These are phyloP conservation scores for Wickerhamomyces chambardii DNA, from an alignment of 805 yeast species.

Conservation along the genomic window DNA sequence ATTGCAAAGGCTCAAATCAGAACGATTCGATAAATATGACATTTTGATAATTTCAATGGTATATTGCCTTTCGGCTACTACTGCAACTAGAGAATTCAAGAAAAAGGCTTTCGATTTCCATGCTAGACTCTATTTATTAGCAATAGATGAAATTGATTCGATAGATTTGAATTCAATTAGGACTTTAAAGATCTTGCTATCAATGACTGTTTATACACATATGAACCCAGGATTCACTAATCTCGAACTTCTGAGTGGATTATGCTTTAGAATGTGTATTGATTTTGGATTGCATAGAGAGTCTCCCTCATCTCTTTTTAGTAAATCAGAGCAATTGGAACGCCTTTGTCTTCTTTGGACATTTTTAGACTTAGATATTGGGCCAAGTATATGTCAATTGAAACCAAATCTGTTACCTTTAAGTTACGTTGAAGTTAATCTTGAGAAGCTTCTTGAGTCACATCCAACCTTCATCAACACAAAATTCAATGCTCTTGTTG, in stretches of 20 bases:
- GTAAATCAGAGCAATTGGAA: not conserved
- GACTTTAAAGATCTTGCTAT: not conserved
- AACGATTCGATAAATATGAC: not conserved
- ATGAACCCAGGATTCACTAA: not conserved
- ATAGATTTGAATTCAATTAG: not conserved
- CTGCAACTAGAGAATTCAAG: not conserved
- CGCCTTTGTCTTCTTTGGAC: not conserved
- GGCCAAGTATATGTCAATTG: not conserved
- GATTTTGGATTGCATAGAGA: not conserved
- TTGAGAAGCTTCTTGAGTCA: not conserved
- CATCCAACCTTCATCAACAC: not conserved
- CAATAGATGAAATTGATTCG: not conserved
- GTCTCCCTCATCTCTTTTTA: too few species aligned
- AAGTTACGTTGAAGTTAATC: not conserved
- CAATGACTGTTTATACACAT: not conserved
- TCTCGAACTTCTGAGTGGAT: not conserved
- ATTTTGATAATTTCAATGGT: not conserved
- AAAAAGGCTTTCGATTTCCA: not conserved
- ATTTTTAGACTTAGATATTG: not conserved
- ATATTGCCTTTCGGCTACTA: not conserved
- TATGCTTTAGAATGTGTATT: not conserved
- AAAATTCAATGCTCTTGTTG: not conserved
- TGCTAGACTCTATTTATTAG: not conserved
- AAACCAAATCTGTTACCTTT: not conserved
- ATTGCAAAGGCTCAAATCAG: not conserved